These are phyloP conservation scores for Lepiota brunneoincarnata DNA, from an alignment of 768 basidiomycete species.

Conservation along the genomic window DNA sequence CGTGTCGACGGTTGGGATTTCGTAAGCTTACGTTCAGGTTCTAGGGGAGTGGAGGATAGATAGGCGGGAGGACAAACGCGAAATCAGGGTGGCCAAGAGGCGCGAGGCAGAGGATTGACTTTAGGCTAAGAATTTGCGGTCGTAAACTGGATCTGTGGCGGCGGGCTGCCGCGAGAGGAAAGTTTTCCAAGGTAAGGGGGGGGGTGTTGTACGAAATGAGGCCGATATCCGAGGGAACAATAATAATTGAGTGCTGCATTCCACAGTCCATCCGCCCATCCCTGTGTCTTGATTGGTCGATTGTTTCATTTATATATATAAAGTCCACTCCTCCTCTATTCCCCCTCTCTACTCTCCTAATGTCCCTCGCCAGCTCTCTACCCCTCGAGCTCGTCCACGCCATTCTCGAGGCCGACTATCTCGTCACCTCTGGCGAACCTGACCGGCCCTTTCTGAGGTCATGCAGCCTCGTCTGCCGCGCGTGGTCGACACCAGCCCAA, in stretches of 20 bases:
- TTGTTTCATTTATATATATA: constrained; percentile 3
- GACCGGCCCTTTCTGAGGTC: constrained; percentile 43
- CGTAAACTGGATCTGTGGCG: constrained; percentile 9
- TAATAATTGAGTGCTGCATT: constrained; percentile 7
- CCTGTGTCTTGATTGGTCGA: constrained; percentile 13
- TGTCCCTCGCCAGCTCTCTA: constrained; percentile 25
- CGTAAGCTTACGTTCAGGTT: constrained; percentile 6
- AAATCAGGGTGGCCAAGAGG: not conserved
- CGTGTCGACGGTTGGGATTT: not conserved
- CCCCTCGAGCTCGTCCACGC: constrained; percentile 64
- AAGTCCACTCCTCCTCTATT: constrained; percentile 13
- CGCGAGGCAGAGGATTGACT: constrained; percentile 5
- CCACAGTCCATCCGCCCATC: constrained; percentile 7
- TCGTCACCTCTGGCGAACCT: constrained; percentile 28
- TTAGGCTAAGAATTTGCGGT: constrained; percentile 9
- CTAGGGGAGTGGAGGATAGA: not conserved
- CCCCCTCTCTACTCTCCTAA: constrained; percentile 17
- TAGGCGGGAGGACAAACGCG: not conserved
- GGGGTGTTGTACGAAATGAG: not conserved
- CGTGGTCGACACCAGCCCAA: constrained; percentile 66
- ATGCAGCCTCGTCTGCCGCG: constrained; percentile 63
- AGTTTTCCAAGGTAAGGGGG: constrained; percentile 8
- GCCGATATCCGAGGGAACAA: constrained; percentile 11
- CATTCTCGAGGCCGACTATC: constrained; percentile 58
- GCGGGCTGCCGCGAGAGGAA: constrained; percentile 2